Percentiles rank a stretch among this genome's conserved stretches.
These are phyloP conservation scores for Neofusicoccum ribis DNA, from an alignment of 2,329 filamentous ascomycete species.

Conservation along the genomic window DNA sequence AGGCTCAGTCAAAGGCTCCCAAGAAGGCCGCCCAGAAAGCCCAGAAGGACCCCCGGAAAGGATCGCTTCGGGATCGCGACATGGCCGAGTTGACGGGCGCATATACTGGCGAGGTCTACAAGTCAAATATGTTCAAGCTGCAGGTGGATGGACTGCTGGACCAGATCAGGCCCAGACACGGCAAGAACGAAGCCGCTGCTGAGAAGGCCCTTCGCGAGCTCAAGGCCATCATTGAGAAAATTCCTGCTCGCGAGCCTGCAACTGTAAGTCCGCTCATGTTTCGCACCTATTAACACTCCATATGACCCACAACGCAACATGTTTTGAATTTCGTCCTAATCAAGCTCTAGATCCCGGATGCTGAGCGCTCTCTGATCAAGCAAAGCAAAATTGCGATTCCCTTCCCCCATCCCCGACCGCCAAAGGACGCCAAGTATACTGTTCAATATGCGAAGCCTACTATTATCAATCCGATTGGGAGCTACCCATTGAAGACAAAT, in stretches of 20 bases:
- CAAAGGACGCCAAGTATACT: slow-evolving; percentile 76
- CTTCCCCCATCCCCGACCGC: slow-evolving; percentile 78
- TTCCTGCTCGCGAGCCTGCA: slow-evolving; percentile 53
- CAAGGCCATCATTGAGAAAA: slow-evolving; percentile 58
- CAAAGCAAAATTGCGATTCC: slow-evolving; percentile 71
- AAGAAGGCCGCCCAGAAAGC: slow-evolving; percentile 21
- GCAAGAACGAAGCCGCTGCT: slow-evolving; percentile 54
- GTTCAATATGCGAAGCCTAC: slow-evolving; percentile 74
- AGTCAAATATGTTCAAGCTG: slow-evolving; percentile 67
- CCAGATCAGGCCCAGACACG: slow-evolving; percentile 59
- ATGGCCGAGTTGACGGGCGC: slow-evolving; percentile 32
- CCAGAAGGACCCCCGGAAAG: slow-evolving; percentile 11
- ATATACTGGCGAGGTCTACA: slow-evolving; percentile 58
- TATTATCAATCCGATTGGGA: slow-evolving; percentile 84
- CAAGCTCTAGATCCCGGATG: slow-evolving; percentile 63
- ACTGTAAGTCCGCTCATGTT: slow-evolving; percentile 33
- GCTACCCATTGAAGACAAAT: slow-evolving; percentile 77
- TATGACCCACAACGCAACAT: background rate
- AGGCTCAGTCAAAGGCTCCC: background rate
- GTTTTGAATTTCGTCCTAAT: background rate
- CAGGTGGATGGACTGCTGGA: slow-evolving; percentile 65
- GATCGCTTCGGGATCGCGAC: slow-evolving; percentile 18
- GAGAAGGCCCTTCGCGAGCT: slow-evolving; percentile 57
- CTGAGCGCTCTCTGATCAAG: slow-evolving; percentile 66
- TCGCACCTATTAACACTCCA: too few species aligned